Evolutionary conservation across 2,329 filamentous ascomycete species (phyloP), one percentile per base, ranked within the genome.

Genomic region (Cryoendolithus antarcticus): DNA sequence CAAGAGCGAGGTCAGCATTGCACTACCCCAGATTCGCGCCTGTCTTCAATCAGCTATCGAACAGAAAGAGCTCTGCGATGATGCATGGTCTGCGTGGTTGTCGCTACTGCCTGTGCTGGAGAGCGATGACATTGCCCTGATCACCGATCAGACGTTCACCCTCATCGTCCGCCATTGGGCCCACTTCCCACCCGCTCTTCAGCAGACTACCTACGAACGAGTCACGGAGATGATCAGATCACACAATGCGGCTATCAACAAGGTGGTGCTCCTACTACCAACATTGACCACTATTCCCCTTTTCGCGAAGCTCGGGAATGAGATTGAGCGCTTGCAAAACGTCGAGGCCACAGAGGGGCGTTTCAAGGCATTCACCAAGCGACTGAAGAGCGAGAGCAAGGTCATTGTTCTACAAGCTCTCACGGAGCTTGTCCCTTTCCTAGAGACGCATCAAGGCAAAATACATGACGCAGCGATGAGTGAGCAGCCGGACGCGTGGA

Each of bases 11-110:
- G 76, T 88, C 27, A 80, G 77, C 44, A 77, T 81, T 50, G 91
- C 85, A 36, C 69, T 94, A 31, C 89, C 91, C 13, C 89, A 95
- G 67, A 89, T 96, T 41, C 86, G 86, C 48, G 86, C 89, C n/a
- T 95, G 85, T 55, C 67, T 98, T 9, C 77, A 93, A 45, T 86
- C 86, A 13, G 86, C 86, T 0, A 72, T 96, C 43, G 72, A 81
- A 10, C 75, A 82, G 37, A 70, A 78, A 33, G 73, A 80, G 34
- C 69, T 98, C n/a, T 77, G 85, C 44, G 72, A 85, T 44, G 69
- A 77, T 24, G 84, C 86, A 2, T 88, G 96, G 52, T 75, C 73
- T 4, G 85, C 86, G 35, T 99, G 91, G 91, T 72, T 76, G 19
- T 72, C 78, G 6, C 78, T 98, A 63, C 71, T 96, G 11, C 72